These are phyloP conservation scores for Globisporangium canariense DNA, from an alignment of 352 stramenopile species.

Conservation along the genomic window DNA sequence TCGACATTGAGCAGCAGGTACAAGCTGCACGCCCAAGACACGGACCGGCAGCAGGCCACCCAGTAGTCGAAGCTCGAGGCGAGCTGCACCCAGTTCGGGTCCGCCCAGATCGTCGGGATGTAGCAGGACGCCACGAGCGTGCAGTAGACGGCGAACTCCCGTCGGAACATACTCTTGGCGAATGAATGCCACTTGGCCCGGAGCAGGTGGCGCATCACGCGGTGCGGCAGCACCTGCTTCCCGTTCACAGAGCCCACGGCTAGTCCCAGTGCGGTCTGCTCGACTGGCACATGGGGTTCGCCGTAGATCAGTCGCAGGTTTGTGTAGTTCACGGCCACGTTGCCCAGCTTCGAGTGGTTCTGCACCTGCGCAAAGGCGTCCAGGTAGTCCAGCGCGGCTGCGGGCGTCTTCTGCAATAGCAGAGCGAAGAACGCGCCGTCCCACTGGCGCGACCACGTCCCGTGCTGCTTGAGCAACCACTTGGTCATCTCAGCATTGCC, in stretches of 20 bases:
- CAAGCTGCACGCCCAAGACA: conserved; percentile 51
- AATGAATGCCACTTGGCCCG: conserved; percentile 60
- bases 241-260: conserved; percentile 32
- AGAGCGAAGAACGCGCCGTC: conserved; percentile 47
- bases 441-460: conserved; percentile 35
- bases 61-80: conserved; percentile 36
- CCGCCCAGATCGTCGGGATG: conserved; percentile 52
- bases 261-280: conserved; percentile 42
- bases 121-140: conserved; percentile 49
- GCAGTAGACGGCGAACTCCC: conserved; percentile 48
- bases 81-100: conserved; percentile 48
- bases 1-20: conserved; percentile 57
- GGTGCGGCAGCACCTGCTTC: conserved; percentile 47
- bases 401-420: conserved; percentile 49
- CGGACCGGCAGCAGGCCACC: conserved; percentile 31
- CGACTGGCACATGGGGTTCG: conserved; percentile 41
- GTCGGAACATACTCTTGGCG: conserved; percentile 41
- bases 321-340: conserved; percentile 50
- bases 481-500: conserved; percentile 51
- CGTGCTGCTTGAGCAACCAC: conserved; percentile 42
- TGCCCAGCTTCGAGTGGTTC: conserved; percentile 44
- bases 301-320: conserved; percentile 45
- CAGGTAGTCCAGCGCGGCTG: conserved; percentile 36
- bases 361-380: conserved; percentile 46
- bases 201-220: conserved; percentile 49